These are phyloP conservation scores for Beauveria australis DNA, from an alignment of 2,329 filamentous ascomycete species.

Conservation along the genomic window DNA sequence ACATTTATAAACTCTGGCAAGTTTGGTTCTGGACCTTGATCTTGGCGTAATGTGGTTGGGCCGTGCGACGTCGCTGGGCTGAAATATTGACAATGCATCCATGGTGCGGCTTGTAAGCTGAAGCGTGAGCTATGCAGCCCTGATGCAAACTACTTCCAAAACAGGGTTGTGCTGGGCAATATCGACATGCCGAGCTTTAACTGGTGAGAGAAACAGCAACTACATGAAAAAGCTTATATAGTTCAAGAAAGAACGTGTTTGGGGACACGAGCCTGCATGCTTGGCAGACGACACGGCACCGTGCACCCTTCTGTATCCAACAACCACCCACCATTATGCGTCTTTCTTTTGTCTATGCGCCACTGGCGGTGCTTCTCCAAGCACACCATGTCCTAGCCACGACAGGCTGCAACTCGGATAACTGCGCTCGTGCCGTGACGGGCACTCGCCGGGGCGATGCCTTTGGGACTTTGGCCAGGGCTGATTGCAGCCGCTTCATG, in stretches of 20 bases:
- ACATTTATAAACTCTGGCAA: not conserved
- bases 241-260: not conserved
- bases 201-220: not conserved
- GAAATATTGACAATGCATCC: not conserved
- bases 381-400: not conserved
- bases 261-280: not conserved
- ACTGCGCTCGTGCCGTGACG: conserved; percentile 11
- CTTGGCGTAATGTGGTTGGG: not conserved
- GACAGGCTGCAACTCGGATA: not conserved
- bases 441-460: conserved; percentile 3
- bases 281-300: not conserved
- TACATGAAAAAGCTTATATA: not conserved
- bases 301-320: not conserved
- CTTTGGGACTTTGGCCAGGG: not conserved
- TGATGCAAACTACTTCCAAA: not conserved
- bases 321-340: not conserved
- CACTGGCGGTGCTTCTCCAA: not conserved
- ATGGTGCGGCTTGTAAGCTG: not conserved
- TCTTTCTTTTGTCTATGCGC: not conserved
- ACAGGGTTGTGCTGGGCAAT: not conserved
- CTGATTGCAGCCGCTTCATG: conserved; percentile 9
- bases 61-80: not conserved
- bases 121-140: not conserved
- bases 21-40: not conserved
- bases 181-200: not conserved